Evolutionary conservation across 2,329 filamentous ascomycete species (phyloP), one percentile per base, ranked within the genome.

Genomic region (Gaeumannomyces sp.): DNA sequence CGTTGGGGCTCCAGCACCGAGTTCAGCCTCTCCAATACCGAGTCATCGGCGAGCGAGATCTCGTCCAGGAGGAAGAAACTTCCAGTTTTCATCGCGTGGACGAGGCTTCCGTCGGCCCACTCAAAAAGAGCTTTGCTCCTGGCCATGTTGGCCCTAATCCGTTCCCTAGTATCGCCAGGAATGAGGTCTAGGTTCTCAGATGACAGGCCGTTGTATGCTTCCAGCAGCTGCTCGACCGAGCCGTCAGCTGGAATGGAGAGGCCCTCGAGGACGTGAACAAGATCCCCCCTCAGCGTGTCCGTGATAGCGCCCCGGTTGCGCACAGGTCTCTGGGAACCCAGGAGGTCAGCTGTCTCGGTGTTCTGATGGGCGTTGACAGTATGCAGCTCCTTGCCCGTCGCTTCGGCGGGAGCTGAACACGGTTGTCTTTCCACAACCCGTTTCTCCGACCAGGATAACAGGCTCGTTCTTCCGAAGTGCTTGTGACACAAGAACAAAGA

Each of bases 351-450:
- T 0, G 96, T 98, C 75, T 99, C 96, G 0, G 95, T 93, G 69
- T 99, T 99, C 70, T 98, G 94, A 76, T 99, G 96, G 3, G 96
- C 95, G 73, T 99, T 99, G 72, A 99, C 89, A 70, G 94, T 95
- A 69, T 93, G 88, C 56, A 99, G 80, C 68, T 91, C 81, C 71
- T 89, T 92, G 22, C 82, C 80, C 67, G 92, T 83, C 4, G 91
- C 89, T 72, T 96, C 90, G 3, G 95, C 93, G 64, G 83, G 73
- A 97, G 84, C 74, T 99, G 95, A 70, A 96, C 8, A 99, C 91
- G 2, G 94, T 97, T 0, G 95, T 99, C 79, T 99, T 99, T 67
- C 96, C 95, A 72, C 94, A 98, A 7, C 95, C 95, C 25, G 95
- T 99, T 74, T 99, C 96, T 67, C 95, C 95, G 16, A 99, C 92